Conservation (phyloP, 2,329 filamentous ascomycete species). For the Trichoderma koningiopsis region DNA sequence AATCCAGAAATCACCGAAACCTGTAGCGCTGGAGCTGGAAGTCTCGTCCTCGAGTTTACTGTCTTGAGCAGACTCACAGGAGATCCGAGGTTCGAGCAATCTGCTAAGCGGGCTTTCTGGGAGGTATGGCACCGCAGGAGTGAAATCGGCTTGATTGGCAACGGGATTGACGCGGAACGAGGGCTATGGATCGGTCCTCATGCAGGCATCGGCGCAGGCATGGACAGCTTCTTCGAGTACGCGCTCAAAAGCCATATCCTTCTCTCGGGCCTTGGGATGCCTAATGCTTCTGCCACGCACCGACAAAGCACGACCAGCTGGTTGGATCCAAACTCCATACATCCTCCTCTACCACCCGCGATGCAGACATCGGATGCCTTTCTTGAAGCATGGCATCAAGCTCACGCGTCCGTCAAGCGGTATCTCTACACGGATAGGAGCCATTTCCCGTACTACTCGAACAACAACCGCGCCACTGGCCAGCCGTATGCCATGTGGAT, state of each 20-base stretch:
- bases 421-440: slow-evolving; percentile 79
- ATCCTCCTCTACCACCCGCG: slow-evolving; percentile 61
- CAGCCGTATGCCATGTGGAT: slow-evolving; percentile 92
- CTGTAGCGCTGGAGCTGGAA: slow-evolving; percentile 95
- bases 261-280: slow-evolving; percentile 71
- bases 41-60: slow-evolving; percentile 89
- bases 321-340: slow-evolving; percentile 67
- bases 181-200: slow-evolving; percentile 87
- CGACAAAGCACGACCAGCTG: slow-evolving; percentile 46
- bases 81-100: slow-evolving; percentile 82
- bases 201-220: slow-evolving; percentile 92
- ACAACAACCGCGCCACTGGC: slow-evolving; percentile 84
- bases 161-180: slow-evolving; percentile 88
- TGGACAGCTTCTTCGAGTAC: slow-evolving; percentile 99
- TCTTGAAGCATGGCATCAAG: slow-evolving; percentile 78
- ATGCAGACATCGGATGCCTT: slow-evolving; percentile 78
- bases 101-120: slow-evolving; percentile 93
- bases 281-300: slow-evolving; percentile 49
- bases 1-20: slow-evolving; percentile 83
- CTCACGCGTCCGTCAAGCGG: slow-evolving; percentile 83
- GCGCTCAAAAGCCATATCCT: slow-evolving; percentile 92
- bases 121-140: slow-evolving; percentile 91
- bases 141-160: slow-evolving; percentile 82
- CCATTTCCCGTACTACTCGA: slow-evolving; percentile 90
- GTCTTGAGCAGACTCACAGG: slow-evolving; percentile 86